Conservation (phyloP, 208 protist genomes). For the Wallacemonas collosoma region DNA sequence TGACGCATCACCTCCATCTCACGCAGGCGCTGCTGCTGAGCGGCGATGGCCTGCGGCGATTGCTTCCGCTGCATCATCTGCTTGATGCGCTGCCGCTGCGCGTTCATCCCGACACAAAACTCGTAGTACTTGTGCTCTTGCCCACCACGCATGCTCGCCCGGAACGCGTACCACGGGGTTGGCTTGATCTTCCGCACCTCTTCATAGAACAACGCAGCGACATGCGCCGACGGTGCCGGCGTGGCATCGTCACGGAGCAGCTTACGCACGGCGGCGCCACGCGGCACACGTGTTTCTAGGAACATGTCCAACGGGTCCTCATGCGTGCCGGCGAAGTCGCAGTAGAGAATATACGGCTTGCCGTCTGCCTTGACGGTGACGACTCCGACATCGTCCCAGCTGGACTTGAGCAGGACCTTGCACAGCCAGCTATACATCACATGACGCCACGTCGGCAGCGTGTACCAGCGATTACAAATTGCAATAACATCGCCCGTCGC, state of each 20-base stretch:
- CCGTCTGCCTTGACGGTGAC: slow-evolving; percentile 48
- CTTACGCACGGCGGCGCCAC: slow-evolving; percentile 71
- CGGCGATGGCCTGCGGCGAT: slow-evolving; percentile 53
- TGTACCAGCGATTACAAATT: slow-evolving; percentile 91
- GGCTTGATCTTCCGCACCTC: slow-evolving; percentile 65
- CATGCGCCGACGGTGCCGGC: slow-evolving; percentile 28
- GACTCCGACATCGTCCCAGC: slow-evolving; percentile 89
- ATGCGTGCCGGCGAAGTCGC: slow-evolving; percentile 66
- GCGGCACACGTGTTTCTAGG: slow-evolving; percentile 49
- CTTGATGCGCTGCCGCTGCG: slow-evolving; percentile 60
- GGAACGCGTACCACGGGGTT: slow-evolving; percentile 87
- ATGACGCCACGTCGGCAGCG: slow-evolving; percentile 76
- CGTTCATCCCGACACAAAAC: slow-evolving; percentile 65
- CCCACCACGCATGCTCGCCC: slow-evolving; percentile 59
- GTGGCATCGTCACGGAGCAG: slow-evolving; percentile 41
- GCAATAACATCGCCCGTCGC: slow-evolving; percentile 79
- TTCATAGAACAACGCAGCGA: slow-evolving; percentile 49
- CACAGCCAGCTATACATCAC: slow-evolving; percentile 72
- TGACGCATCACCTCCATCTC: slow-evolving; percentile 80
- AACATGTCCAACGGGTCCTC: slow-evolving; percentile 70
- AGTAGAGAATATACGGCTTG: slow-evolving; percentile 67
- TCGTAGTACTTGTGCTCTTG: slow-evolving; percentile 82
- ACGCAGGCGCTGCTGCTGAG: slow-evolving; percentile 53
- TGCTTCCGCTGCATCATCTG: slow-evolving; percentile 49
- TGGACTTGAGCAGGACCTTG: slow-evolving; percentile 85